A percentile compares a stretch with the other conserved stretches of the same genome.
Conservation (phyloP, 2,329 filamentous ascomycete species). For the Pseudocercospora fijiensis region DNA sequence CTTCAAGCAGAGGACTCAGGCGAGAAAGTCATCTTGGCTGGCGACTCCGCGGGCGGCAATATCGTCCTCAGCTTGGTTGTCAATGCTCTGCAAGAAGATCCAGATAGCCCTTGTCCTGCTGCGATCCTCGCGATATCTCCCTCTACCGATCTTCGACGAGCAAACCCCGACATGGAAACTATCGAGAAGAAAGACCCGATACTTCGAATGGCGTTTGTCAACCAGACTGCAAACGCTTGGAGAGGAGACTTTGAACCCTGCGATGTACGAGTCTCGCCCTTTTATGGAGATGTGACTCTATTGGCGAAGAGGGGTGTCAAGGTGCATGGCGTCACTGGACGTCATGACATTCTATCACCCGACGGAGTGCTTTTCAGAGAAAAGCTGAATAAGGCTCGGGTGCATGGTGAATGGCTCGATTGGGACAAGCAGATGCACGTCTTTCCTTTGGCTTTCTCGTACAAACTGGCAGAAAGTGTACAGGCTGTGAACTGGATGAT, state of each 20-base stretch:
- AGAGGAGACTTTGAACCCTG: slow-evolving; percentile 42
- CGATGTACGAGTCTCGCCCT: slow-evolving; percentile 52
- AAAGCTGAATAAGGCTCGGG: slow-evolving; percentile 44
- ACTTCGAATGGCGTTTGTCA: slow-evolving; percentile 45
- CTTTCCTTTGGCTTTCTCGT: slow-evolving; percentile 54
- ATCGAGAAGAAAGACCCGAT: slow-evolving; percentile 49
- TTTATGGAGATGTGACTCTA: slow-evolving; percentile 46
- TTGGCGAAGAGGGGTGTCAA: slow-evolving; percentile 46
- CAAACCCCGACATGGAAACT: slow-evolving; percentile 46
- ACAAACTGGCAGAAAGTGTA: slow-evolving; percentile 50
- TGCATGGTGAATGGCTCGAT: slow-evolving; percentile 56
- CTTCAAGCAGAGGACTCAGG: slow-evolving; percentile 38
- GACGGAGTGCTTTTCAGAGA: slow-evolving; percentile 53
- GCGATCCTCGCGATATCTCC: slow-evolving; percentile 51
- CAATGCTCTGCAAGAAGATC: slow-evolving; percentile 40
- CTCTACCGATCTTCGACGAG: slow-evolving; percentile 50
- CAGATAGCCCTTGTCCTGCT: slow-evolving; percentile 32
- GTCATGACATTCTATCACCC: slow-evolving; percentile 55
- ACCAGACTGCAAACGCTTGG: slow-evolving; percentile 47
- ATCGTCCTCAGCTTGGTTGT: slow-evolving; percentile 48
- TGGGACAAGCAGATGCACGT: slow-evolving; percentile 64
- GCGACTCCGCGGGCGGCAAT: slow-evolving; percentile 59
- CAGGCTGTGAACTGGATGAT: slow-evolving; percentile 50
- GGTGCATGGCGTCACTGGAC: slow-evolving; percentile 55
- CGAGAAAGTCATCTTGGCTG: slow-evolving; percentile 52